A percentile compares a stretch with the other conserved stretches of the same genome.
phyloP scores from a whole-genome alignment of 805 yeast species.

The Saccharomycopsis fibuligera region DNA sequence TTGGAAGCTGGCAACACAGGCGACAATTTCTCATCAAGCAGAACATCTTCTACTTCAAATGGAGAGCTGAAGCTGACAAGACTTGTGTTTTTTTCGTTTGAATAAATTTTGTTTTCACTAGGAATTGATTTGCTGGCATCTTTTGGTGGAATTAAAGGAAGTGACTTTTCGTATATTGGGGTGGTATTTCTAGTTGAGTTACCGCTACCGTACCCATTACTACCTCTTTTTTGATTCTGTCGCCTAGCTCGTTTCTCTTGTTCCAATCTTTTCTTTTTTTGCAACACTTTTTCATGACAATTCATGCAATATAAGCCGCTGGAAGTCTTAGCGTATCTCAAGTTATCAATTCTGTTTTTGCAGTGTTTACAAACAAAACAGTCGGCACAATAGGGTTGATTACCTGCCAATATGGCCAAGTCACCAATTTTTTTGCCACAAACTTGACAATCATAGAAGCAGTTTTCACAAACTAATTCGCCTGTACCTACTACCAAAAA shows the following conservation, averaged over 20 bases:
- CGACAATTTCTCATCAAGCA: conserved; percentile 4
- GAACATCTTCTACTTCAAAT: conserved; percentile 18
- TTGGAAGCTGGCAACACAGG: conserved; percentile 7
- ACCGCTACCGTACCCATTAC: conserved; percentile 7
- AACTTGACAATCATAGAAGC: conserved; percentile 84
- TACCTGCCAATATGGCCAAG: conserved; percentile 89
- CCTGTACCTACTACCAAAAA: conserved; percentile 92
- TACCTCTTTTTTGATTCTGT: conserved; percentile 24
- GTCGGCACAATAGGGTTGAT: conserved; percentile 85
- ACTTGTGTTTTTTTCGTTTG: background rate
- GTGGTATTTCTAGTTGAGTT: conserved; percentile 5
- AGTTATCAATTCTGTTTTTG: conserved; percentile 75
- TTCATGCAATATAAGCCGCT: conserved; percentile 90
- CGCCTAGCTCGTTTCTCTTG: conserved; percentile 24
- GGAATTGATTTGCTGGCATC: background rate
- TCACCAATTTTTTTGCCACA: conserved; percentile 87
- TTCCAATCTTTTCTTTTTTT: conserved; percentile 63
- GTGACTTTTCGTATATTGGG: conserved; percentile 19
- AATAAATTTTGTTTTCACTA: background rate
- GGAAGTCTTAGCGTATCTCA: conserved; percentile 86
- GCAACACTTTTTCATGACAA: conserved; percentile 80
- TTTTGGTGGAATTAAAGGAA: conserved; percentile 18
- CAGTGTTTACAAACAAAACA: conserved; percentile 91
- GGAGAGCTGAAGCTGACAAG: conserved; percentile 15
- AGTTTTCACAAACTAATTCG: conserved; percentile 78